phyloP scores from a whole-genome alignment of 495 filamentous ascomycete genomes.

The Tuber calosporum region DNA sequence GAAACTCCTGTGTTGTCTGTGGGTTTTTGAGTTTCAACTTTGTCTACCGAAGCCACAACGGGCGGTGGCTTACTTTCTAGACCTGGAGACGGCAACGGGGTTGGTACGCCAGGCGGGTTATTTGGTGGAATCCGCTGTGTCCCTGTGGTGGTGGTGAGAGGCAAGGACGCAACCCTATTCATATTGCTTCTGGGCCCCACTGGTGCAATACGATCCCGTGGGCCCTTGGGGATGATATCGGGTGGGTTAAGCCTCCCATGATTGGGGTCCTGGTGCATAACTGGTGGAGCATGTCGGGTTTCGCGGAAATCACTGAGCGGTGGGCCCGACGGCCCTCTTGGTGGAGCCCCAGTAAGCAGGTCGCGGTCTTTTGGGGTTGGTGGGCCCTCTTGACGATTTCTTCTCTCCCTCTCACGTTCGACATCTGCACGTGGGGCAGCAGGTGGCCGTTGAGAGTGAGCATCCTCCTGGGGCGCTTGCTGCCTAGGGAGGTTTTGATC shows the following conservation, averaged over 20 bases:
- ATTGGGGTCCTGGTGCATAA: slow-evolving; percentile 53
- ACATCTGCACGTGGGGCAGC: slow-evolving; percentile 39
- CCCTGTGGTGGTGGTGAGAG: not conserved
- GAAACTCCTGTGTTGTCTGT: not conserved
- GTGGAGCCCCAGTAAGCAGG: slow-evolving; percentile 36
- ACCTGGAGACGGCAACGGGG: slow-evolving; percentile 37
- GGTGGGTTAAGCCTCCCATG: slow-evolving; percentile 55
- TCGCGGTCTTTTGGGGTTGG: slow-evolving; percentile 31
- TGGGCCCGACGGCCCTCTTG: slow-evolving; percentile 49
- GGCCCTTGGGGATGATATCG: slow-evolving; percentile 44
- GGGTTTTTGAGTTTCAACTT: not conserved
- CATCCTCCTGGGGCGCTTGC: slow-evolving; percentile 19
- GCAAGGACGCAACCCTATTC: slow-evolving; percentile 14
- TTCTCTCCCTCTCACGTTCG: slow-evolving; percentile 34
- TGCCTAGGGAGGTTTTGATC: slow-evolving; percentile 32
- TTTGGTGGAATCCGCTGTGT: not conserved
- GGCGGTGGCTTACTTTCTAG: not conserved
- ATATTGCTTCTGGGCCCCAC: slow-evolving; percentile 61
- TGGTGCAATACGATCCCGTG: slow-evolving; percentile 54
- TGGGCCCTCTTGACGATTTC: slow-evolving; percentile 27
- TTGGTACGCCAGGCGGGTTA: slow-evolving; percentile 22
- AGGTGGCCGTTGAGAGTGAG: slow-evolving; percentile 32
- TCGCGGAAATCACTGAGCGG: slow-evolving; percentile 48
- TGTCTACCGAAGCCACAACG: not conserved
- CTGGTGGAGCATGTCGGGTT: slow-evolving; percentile 40